A percentile compares a stretch with the other conserved stretches of the same genome.
These are phyloP conservation scores for Zygoascus flipseniorum DNA, from an alignment of 805 yeast species.

Conservation along the genomic window DNA sequence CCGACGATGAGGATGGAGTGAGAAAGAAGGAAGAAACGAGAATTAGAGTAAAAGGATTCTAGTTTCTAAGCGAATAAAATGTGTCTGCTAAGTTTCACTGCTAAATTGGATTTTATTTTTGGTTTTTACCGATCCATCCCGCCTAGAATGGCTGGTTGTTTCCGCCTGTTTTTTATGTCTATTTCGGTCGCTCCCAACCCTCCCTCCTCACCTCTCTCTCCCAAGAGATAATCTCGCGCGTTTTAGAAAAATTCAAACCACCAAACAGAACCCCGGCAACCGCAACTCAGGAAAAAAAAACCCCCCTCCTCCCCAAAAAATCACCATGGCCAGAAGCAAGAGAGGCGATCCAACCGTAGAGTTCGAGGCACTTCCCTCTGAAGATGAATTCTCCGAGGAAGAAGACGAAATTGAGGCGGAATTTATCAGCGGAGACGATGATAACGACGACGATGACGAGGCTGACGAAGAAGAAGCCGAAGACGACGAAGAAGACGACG, in stretches of 20 bases:
- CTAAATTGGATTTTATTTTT: no score
- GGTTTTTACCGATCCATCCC: no score
- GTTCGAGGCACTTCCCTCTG: constrained; percentile 15
- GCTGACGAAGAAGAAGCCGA: constrained; percentile 10
- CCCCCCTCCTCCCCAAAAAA: not conserved
- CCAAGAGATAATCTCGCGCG: no score
- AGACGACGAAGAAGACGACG: constrained; percentile 9
- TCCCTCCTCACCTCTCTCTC: no score
- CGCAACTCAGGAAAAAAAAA: not conserved
- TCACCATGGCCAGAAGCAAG: constrained; percentile 4
- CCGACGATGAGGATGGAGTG: no score
- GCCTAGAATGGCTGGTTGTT: not conserved
- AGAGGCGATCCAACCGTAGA: constrained; percentile 14
- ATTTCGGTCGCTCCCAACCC: not conserved
- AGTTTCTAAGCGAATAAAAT: no score
- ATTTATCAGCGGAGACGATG: constrained; percentile 8
- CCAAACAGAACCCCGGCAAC: no score
- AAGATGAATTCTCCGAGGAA: constrained; percentile 12
- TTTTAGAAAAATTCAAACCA: no score
- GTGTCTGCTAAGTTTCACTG: no score
- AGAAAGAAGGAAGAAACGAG: no score
- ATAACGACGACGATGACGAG: constrained; percentile 12
- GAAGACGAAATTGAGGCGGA: constrained; percentile 6
- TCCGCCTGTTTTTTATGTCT: not conserved
- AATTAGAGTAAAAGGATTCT: no score